These are phyloP conservation scores for Emmonsiellopsis sp. DNA, from an alignment of 2,329 filamentous ascomycete genomes.

Conservation along the genomic window DNA sequence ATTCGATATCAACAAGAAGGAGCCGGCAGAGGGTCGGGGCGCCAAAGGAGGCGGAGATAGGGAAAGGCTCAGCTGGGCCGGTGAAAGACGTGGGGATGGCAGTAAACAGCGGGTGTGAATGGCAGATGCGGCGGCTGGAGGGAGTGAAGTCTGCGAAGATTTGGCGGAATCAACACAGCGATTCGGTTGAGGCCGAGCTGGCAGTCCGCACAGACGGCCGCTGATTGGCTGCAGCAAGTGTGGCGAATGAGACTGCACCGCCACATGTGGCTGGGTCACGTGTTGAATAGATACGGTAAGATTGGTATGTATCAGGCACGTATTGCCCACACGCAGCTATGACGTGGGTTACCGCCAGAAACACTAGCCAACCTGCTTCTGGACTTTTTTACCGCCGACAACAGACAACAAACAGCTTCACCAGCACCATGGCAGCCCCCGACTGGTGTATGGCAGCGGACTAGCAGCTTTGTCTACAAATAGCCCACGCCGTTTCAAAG, in stretches of 20 bases:
- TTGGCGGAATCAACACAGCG: background rate
- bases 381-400: background rate
- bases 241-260: background rate
- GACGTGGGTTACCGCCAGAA: background rate
- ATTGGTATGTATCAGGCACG: background rate
- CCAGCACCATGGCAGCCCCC: background rate
- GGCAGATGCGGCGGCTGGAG: background rate
- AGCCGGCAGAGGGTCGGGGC: too few species aligned
- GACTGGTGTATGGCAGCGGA: background rate
- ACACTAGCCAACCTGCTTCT: background rate
- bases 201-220: background rate
- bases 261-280: constrained; percentile 1
- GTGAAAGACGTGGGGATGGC: too few species aligned
- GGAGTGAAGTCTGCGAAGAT: background rate
- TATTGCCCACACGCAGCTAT: background rate
- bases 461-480: background rate
- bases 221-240: background rate
- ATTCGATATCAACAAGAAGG: too few species aligned
- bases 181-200: background rate
- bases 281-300: background rate
- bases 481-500: background rate
- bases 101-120: too few species aligned
- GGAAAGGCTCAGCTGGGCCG: too few species aligned
- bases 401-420: background rate
- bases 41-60: too few species aligned